Evolutionary conservation across 2,329 filamentous ascomycete species (phyloP).

Genomic region (Kalmusia sp.): DNA sequence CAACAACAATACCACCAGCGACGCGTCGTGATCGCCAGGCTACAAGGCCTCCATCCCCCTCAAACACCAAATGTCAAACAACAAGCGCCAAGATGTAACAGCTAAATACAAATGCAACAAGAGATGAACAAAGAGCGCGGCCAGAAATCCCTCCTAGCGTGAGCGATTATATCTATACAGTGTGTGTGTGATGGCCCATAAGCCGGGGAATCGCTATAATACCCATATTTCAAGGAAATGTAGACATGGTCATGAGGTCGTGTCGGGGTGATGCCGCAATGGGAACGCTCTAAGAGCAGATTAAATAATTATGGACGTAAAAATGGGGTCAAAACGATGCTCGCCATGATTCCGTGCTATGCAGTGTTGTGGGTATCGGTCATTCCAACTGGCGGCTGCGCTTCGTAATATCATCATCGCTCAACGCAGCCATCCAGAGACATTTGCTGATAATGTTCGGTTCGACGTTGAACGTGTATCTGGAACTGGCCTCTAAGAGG

Average conservation of each 20-base stretch:
- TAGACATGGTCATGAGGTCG: constrained; percentile 34
- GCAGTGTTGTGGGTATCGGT: constrained; percentile 15
- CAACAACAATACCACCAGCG: neutral
- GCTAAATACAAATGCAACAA: neutral
- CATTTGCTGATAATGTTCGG: constrained; percentile 81
- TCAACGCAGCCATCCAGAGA: constrained; percentile 82
- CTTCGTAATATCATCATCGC: constrained; percentile 72
- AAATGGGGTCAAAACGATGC: neutral
- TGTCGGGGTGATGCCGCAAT: constrained; percentile 18
- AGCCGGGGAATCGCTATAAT: constrained; percentile 25
- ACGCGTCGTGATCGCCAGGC: neutral
- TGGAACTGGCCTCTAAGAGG: constrained; percentile 78
- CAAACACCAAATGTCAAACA: neutral
- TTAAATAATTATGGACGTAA: neutral
- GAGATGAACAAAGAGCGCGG: constrained; percentile 4
- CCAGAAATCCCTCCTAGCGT: constrained; percentile 23
- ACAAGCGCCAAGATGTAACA: neutral
- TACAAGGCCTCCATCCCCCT: neutral
- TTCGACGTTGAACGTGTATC: constrained; percentile 76
- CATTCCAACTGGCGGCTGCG: constrained; percentile 41
- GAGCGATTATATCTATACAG: constrained; percentile 40
- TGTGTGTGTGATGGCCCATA: constrained; percentile 17
- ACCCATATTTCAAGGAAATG: constrained; percentile 25
- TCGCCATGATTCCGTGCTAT: constrained; percentile 7
- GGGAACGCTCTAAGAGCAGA: constrained; percentile 3